Base-by-base conservation (phyloP, 2,329 filamentous ascomycete genomes). In the Neurospora sp. region DNA sequence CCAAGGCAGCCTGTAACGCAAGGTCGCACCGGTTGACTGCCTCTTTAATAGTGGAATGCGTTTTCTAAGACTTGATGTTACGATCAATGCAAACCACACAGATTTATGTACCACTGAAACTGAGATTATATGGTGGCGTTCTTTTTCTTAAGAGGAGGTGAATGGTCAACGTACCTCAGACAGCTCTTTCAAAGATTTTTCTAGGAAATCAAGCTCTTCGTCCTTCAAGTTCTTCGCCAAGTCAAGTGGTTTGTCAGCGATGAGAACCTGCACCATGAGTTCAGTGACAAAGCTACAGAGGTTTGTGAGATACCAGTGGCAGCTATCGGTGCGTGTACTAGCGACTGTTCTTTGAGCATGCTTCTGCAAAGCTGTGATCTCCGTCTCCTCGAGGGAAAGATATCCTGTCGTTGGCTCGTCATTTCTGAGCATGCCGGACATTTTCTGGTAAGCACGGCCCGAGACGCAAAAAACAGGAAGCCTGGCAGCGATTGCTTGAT, bases 391-490 rank as follows among this genome's bases (percentile, higher is more conserved):
- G 0, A 79, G 43, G 6, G 79, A 75, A 0, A 77, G 76, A 74
- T 89, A 91, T 0, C 87, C 87, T 4, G 74, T 33, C 2, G 81
- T 77, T 0, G 85, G 80, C 1, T 80, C 78, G 67, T 90, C 87
- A 43, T 85, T 84, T 68, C 79, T 76, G 8, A 89, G 75, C 3
- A 85, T 81, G 0, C 84, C 86, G 43, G 80, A 79, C 19, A 90
- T 77, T 73, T 87, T 87, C 73, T 90, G 87, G 69, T 89, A 91
- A 0, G 84, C 87, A 62, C 84, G 80, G 66, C 84, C 85, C 67
- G 86, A 88, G n/a, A 90, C 85, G 71, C 88, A 90, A 74, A 90
- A 91, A 1, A 91, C 87, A 0, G 87, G 84, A 0, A 91, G 79
- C 0, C 79, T 80, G 3, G 75, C 77, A 0, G 85, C 87, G 8